Conservation (phyloP, 345 rosid species). For the Boechera divaricarpa region DNA sequence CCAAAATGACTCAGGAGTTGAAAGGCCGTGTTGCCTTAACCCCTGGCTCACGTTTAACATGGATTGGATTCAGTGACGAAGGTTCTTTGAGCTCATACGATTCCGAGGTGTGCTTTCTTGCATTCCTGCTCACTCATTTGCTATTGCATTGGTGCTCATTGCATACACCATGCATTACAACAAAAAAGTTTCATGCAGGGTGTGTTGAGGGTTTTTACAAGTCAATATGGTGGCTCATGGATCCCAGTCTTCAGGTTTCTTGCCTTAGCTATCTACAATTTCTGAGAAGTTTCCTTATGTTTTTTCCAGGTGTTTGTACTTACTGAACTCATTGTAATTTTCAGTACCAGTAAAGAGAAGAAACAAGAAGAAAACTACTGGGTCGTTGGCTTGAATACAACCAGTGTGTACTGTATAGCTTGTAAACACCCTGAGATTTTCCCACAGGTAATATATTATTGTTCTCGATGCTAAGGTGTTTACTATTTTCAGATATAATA, state of each 20-base stretch:
- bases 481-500: neutral
- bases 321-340: slow-evolving; percentile 27
- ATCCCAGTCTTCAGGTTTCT: slow-evolving; percentile 89
- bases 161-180: slow-evolving; percentile 14
- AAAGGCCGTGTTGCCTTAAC: slow-evolving; percentile 77
- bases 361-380: slow-evolving; percentile 79
- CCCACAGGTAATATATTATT: slow-evolving; percentile 67
- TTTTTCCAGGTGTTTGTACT: neutral
- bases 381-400: slow-evolving; percentile 80
- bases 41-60: slow-evolving; percentile 78
- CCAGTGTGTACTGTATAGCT: slow-evolving; percentile 72
- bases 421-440: slow-evolving; percentile 72
- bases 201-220: slow-evolving; percentile 68
- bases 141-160: slow-evolving; percentile 20
- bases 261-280: slow-evolving; percentile 33
- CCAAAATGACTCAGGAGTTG: slow-evolving; percentile 59
- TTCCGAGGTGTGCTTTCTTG: slow-evolving; percentile 64
- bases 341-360: slow-evolving; percentile 72
- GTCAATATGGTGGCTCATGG: slow-evolving; percentile 92
- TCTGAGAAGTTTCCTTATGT: neutral
- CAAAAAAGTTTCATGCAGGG: slow-evolving; percentile 58
- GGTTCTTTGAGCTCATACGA: slow-evolving; percentile 86
- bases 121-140: slow-evolving; percentile 17
- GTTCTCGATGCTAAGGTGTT: slow-evolving; percentile 9
- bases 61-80: slow-evolving; percentile 95